Base-by-base conservation (phyloP, 331 rosid genomes). In the Ulmus americana region DNA sequence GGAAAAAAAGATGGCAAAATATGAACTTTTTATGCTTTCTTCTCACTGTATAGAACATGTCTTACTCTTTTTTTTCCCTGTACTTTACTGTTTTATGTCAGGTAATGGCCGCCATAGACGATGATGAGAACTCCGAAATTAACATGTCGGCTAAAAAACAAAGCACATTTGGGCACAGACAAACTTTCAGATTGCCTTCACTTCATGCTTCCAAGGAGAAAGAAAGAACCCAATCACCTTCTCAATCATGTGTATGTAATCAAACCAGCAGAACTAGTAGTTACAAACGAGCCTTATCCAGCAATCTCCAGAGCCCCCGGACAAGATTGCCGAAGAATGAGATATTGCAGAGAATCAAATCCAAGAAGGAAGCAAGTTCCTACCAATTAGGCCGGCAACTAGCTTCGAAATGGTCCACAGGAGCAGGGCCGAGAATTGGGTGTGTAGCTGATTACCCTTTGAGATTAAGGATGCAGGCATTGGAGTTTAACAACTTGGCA, bases 391-490 rank as follows among this genome's bases (percentile, higher is more conserved):
- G 60, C 0, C 38, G 62, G 40, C 61, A 39, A 46, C 59, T 67
- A 0, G 53, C 68, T 45, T 20, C 55, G 44, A 53, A 61, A 39
- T 74, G 78, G 69, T 74, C 73, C 52, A 67, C 64, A 3, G 69
- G 69, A 51, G 73, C 69, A 4, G 78, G 69, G 51, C 77, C 68
- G 4, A 67, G 65, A 55, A 74, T 61, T 39, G 73, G 78, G 64
- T 67, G 69, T 22, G 59, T 67, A 6, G 68, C 70, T 3, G 78
- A 74, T 40, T 67, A 55, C 59, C 78, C 74, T 46, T 44, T 39
- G 40, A 56, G 68, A 20, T 50, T 74, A 40, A 61, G 73, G 70
- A 38, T 20, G 20, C 74, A 74, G 22, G 45, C 78, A 35, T 64
- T 68, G 39, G 68, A 68, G 52, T 55, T 61, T 15, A 65, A 20